phyloP scores from a whole-genome alignment of 768 basidiomycete genomes.

The Suillus fuscotomentosus region DNA sequence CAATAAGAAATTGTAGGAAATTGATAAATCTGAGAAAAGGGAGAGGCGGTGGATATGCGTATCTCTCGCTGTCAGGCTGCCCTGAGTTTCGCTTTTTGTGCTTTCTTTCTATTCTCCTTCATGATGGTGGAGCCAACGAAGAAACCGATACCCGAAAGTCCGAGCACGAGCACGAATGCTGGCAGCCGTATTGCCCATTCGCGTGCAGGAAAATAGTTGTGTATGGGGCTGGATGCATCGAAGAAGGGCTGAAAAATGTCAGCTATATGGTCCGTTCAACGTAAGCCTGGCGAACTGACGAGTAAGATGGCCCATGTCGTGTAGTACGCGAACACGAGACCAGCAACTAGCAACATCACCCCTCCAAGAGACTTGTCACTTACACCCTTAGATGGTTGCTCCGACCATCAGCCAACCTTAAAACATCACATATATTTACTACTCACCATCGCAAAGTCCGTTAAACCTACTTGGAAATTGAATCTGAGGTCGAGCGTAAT shows the following conservation, averaged over 20 bases:
- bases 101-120: constrained; percentile 70
- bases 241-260: constrained; percentile 70
- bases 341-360: constrained; percentile 75
- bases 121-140: constrained; percentile 79
- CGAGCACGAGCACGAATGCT: constrained; percentile 76
- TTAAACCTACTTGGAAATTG: not conserved
- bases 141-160: constrained; percentile 73
- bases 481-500: not conserved
- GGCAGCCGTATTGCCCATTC: constrained; percentile 94
- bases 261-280: not conserved
- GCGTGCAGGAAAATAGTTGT: constrained; percentile 77
- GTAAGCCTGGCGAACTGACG: constrained; percentile 41
- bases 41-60: not conserved
- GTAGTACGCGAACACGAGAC: constrained; percentile 83
- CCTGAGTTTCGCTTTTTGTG: constrained; percentile 58
- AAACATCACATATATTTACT: not conserved
- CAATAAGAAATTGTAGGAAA: not conserved
- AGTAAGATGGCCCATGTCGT: constrained; percentile 89
- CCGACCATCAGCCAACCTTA: constrained; percentile 6
- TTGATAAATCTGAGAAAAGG: not conserved
- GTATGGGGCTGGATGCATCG: constrained; percentile 68
- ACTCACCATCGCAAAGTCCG: constrained; percentile 24
- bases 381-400: constrained; percentile 49
- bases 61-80: constrained; percentile 44
- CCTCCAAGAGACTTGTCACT: constrained; percentile 84